phyloP scores from a whole-genome alignment of 2,329 filamentous ascomycete genomes.

The Aureobasidium sp. region DNA sequence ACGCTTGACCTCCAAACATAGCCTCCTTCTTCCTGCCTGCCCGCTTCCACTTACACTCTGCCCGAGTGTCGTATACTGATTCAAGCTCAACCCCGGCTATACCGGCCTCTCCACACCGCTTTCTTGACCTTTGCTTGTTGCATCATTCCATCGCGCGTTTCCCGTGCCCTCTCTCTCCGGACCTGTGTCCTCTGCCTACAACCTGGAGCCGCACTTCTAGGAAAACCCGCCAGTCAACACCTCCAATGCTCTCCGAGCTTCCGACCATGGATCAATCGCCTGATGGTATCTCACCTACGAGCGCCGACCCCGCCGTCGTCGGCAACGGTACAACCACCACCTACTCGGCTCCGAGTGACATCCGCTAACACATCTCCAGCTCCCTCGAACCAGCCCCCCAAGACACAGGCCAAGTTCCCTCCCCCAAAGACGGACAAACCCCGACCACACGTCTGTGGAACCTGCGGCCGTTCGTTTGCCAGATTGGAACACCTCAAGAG shows the following conservation, averaged over 20 bases:
- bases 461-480: conserved; percentile 86
- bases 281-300: neutral
- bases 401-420: conserved; percentile 44
- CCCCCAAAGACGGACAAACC: conserved; percentile 96
- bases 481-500: conserved; percentile 93
- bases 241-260: neutral
- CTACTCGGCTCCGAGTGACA: neutral
- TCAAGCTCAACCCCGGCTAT: neutral
- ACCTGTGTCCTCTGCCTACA: neutral
- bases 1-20: conserved; percentile 8
- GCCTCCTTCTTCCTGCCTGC: conserved; percentile 8
- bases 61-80: neutral
- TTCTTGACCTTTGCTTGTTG: neutral
- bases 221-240: neutral
- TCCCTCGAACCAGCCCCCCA: neutral
- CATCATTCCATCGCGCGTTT: neutral
- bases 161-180: neutral
- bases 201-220: neutral
- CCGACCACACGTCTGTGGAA: conserved; percentile 84
- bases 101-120: neutral
- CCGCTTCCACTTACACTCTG: neutral
- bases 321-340: neutral
- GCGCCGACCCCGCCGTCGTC: neutral
- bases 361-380: neutral
- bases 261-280: neutral